Base-by-base conservation (phyloP, 495 filamentous ascomycete genomes). In the Xylaria cubensis region DNA sequence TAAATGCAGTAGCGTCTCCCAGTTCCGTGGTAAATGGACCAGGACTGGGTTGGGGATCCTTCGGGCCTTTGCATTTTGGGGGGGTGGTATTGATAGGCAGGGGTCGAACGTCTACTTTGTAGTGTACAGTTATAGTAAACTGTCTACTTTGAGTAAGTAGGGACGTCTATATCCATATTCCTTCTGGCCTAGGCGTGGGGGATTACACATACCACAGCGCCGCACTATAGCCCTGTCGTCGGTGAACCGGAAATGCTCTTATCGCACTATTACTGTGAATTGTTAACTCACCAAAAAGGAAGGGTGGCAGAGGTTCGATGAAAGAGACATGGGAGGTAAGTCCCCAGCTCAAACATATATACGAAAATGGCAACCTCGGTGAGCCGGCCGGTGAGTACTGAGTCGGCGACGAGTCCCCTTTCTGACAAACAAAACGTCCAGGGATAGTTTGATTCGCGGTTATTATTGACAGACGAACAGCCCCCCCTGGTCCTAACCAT, bases 1-100 rank as follows among this genome's bases (percentile, higher is more conserved):
- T 32, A 12, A 56, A 67, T 67, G 50, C 48, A 56, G 65, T 67
- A 56, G 65, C 50, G 65, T 39, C 64, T 56, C 65, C 65, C 65
- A 56, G 36, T n/a, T 15, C 32, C 29, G 50, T 56, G 65, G 65
- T 67, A 67, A 56, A 67, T 55, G 65, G 65, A 32, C 36, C 50
- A 21, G 56, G 44, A 56, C 65, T 29, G 19, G 65, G 65, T 55
- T 67, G 12, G 34, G 41, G 50, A 67, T 67, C 65, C 65, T 67
- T 44, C 50, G 65, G 26, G 48, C 36, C 34, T 51, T 42, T 53
- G 34, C 17, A 9, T 21, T 41, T 34, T 24, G 21, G 9, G 32
- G 26, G 56, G 58, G 58, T 26, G 24, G 44, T 2, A 39, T 29
- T 55, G 50, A 36, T 10, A 17, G 50, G 50, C 64, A 53, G 48